Conservation (phyloP, 2,329 filamentous ascomycete genomes). For the Phyllosticta citribraziliensis region DNA sequence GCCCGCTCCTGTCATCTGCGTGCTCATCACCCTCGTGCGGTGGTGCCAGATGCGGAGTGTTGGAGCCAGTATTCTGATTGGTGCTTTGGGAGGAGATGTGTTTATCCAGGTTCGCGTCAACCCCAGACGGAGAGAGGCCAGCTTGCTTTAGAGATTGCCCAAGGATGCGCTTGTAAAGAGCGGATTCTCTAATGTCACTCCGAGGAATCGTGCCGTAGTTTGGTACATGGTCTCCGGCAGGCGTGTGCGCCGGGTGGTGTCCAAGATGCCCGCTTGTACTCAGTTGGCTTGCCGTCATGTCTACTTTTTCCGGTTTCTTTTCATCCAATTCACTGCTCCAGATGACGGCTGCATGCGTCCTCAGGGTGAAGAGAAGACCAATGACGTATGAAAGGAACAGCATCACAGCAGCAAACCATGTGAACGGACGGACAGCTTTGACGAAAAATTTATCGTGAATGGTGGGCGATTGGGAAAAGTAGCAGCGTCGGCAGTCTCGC, state of each 20-base stretch:
- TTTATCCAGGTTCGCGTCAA: neutral
- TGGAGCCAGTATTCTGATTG: conserved; percentile 17
- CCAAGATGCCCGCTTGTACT: conserved; percentile 20
- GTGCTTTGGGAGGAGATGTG: conserved; percentile 1
- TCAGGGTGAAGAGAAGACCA: conserved; percentile 86
- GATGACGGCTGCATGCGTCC: conserved; percentile 92
- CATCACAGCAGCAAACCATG: conserved; percentile 74
- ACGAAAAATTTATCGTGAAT: conserved; percentile 81
- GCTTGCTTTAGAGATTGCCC: conserved; percentile 82
- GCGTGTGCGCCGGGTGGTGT: conserved; percentile 9
- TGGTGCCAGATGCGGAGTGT: conserved; percentile 27
- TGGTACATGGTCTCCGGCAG: conserved; percentile 12
- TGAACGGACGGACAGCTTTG: conserved; percentile 86
- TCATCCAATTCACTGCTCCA: conserved; percentile 70
- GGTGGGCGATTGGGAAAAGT: conserved; percentile 79
- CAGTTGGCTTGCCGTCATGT: conserved; percentile 27
- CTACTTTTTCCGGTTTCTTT: conserved; percentile 33
- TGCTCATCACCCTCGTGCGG: conserved; percentile 27
- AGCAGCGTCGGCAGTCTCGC: conserved; percentile 83
- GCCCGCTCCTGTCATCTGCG: conserved; percentile 31
- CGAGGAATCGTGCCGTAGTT: conserved; percentile 17
- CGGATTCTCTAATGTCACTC: conserved; percentile 69
- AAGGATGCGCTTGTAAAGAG: conserved; percentile 86
- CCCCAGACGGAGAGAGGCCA: conserved; percentile 46
- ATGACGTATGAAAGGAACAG: conserved; percentile 91